Evolutionary conservation across 1,284 basidiomycete genomes (phyloP), one percentile per base, ranked within the genome.

Genomic region (Cutaneotrichosporon sp.): DNA sequence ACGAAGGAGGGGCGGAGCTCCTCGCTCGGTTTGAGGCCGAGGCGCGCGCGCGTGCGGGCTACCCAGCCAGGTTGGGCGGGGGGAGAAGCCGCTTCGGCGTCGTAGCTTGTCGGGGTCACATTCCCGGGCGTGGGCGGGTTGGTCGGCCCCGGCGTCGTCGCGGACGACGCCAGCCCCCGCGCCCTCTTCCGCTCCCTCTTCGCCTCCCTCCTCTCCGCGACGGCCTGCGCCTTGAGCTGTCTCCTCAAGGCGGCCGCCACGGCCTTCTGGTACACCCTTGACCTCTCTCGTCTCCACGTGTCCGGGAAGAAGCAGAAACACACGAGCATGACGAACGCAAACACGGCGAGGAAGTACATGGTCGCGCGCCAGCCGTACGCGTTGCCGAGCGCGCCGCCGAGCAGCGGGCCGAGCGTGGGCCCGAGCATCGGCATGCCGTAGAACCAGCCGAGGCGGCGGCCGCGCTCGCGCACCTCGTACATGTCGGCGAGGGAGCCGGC

Each of bases 271-370:
- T 92, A 94, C 8, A 86, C 84, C 38, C 88, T 76, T 64, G 89
- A 91, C 29, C 92, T 86, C 73, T 93, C 90, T 59, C 83, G 81
- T 16, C 92, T 84, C 81, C 90, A 94, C 1, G 91, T 92, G 70
- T 94, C 92, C 57, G 86, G 86, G 81, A 92, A 85, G 58, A 88
- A 75, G 38, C 87, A 62, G 78, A 91, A 91, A 20, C 83, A 79
- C 51, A 85, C 53, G 54, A 85, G 81, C 65, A 84, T 85, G 45
- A 83, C 55, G 6, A 84, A 85, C 9, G 85, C 85, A 56, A 88
- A 83, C 49, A 87, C 87, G 2, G 85, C 81, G 24, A 92, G 83
- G 74, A 93, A 91, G 84, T 89, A 94, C 75, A 94, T 91, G 0
- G 87, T 85, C 6, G 87, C 85, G 29, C 89, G 84, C 91, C 92